phyloP scores from a whole-genome alignment of 1,284 basidiomycete genomes.

The Sporisorium graminicola region DNA sequence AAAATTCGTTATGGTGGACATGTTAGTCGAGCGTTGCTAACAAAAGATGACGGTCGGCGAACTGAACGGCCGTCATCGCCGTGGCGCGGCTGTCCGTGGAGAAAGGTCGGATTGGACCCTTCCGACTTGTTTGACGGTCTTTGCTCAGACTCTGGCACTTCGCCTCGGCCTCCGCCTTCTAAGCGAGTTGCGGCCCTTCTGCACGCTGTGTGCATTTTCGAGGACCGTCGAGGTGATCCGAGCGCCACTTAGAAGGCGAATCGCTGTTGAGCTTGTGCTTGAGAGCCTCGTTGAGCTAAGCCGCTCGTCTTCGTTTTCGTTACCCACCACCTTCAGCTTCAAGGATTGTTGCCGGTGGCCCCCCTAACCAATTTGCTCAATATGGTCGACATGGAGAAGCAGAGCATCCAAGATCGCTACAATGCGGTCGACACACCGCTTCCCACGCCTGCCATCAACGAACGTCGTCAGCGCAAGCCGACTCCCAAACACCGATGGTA shows the following conservation, averaged over 20 bases:
- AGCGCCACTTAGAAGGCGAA: not conserved
- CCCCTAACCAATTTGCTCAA: not conserved
- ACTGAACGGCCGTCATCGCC: no score
- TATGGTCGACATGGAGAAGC: constrained; percentile 32
- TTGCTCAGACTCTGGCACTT: no score
- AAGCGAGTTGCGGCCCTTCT: not conserved
- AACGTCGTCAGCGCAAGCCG: constrained; percentile 21
- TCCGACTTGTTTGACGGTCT: constrained; percentile 6
- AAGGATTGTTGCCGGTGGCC: not conserved
- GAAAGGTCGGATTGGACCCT: constrained; percentile 16
- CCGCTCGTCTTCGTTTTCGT: not conserved
- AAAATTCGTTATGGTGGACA: not conserved
- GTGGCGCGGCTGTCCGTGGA: no score
- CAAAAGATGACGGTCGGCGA: not conserved
- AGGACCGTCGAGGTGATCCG: constrained; percentile 5
- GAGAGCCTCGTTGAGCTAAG: not conserved
- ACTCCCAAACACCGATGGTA: constrained; percentile 28
- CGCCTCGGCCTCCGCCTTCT: no score
- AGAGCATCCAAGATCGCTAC: constrained; percentile 30
- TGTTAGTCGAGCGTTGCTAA: constrained; percentile 1
- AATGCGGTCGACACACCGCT: constrained; percentile 30
- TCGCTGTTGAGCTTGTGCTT: no score
- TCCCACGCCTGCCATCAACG: constrained; percentile 13
- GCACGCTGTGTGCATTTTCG: not conserved
- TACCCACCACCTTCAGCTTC: not conserved